Percentiles rank a stretch among this genome's conserved stretches.
phyloP scores from a whole-genome alignment of 1,284 basidiomycete genomes.

The Meira miltonrushii region DNA sequence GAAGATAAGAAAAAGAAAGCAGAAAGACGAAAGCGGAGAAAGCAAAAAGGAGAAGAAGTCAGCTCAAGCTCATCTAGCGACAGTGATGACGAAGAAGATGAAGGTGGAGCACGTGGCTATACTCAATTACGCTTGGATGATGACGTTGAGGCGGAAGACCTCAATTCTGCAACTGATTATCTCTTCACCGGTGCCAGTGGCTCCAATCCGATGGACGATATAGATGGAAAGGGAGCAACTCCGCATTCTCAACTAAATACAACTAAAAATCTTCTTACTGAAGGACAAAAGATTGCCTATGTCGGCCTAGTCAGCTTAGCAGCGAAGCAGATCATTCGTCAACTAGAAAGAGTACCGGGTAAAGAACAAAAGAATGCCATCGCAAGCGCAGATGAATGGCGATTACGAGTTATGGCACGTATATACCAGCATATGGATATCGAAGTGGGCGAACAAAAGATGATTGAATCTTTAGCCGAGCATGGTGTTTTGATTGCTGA shows the following conservation, averaged over 20 bases:
- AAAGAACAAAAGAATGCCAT: conserved; percentile 28
- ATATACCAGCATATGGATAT: conserved; percentile 52
- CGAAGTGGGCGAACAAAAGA: conserved; percentile 47
- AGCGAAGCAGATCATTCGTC: conserved; percentile 37
- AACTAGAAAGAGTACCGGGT: conserved; percentile 31
- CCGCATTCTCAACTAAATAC: conserved; percentile 50
- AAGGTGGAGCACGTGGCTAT: conserved; percentile 36
- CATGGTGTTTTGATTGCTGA: conserved; percentile 49
- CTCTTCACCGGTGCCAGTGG: conserved; percentile 30
- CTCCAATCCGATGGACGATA: conserved; percentile 1
- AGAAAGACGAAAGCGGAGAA: conserved; percentile 18
- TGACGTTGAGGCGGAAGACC: conserved; percentile 46
- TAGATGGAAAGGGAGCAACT: conserved; percentile 24
- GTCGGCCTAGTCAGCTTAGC: conserved; percentile 48
- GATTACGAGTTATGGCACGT: conserved; percentile 46
- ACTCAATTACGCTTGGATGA: conserved; percentile 50
- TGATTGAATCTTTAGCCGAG: conserved; percentile 49
- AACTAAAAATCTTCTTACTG: conserved; percentile 47
- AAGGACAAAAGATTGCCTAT: conserved; percentile 51
- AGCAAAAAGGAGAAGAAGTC: conserved; percentile 36
- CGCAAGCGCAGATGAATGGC: conserved; percentile 42
- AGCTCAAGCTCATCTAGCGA: conserved; percentile 13
- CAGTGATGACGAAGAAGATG: conserved; percentile 20
- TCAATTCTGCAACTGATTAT: conserved; percentile 48
- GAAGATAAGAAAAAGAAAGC: conserved; percentile 4